Percentiles rank a stretch among this genome's conserved stretches.
Conservation (phyloP, 306 rosid genomes). For the Prunus campanulata region DNA sequence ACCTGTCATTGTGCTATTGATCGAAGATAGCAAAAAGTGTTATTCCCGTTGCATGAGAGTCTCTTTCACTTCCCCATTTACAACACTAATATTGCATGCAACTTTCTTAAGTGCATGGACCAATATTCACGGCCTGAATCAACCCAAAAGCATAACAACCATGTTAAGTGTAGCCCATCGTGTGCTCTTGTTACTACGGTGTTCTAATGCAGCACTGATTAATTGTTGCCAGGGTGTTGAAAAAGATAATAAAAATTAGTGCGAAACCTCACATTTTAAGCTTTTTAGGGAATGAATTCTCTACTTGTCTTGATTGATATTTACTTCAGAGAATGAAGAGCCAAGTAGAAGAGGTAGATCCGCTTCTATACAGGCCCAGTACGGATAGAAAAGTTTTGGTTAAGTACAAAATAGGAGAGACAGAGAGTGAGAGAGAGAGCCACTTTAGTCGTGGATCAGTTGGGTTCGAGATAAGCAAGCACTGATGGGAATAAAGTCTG, state of each 20-base stretch:
- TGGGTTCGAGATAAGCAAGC: neutral
- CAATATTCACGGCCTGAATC: neutral
- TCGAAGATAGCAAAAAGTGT: no score
- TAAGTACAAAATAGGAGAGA: neutral
- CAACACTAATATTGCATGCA: neutral
- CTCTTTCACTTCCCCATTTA: neutral
- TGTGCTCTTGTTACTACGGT: no score
- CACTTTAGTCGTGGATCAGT: neutral
- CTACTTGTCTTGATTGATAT: neutral
- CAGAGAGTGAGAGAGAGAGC: no score
- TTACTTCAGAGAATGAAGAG: neutral
- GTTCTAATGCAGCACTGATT: neutral
- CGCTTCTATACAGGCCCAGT: neutral
- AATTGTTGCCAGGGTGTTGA: neutral
- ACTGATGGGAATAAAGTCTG: constrained; percentile 5
- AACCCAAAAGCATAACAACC: no score
- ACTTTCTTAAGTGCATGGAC: neutral
- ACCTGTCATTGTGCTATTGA: no score
- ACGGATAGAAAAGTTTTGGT: neutral
- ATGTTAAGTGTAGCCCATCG: no score
- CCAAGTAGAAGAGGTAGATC: neutral
- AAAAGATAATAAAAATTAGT: neutral
- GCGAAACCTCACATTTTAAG: neutral
- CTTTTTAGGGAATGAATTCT: neutral
- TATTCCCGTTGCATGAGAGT: no score